These are phyloP conservation scores for Rhododendron ferrugineum DNA, from an alignment of 148 eudicot species.

Conservation along the genomic window DNA sequence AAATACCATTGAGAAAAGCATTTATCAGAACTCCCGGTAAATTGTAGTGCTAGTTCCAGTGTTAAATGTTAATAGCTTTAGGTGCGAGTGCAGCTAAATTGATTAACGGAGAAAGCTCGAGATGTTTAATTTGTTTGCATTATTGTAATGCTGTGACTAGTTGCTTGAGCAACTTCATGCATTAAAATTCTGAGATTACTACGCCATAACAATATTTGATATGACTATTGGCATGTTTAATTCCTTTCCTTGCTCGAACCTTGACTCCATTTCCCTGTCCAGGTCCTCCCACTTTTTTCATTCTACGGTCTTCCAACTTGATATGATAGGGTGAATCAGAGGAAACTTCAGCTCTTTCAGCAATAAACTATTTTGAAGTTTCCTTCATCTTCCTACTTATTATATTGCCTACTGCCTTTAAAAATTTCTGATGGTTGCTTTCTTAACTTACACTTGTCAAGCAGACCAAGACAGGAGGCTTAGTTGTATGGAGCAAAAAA, in stretches of 20 bases:
- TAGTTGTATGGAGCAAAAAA: constrained; percentile 85
- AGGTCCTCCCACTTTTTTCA: not conserved
- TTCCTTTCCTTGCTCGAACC: not conserved
- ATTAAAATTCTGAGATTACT: not conserved
- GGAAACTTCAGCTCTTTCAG: not conserved
- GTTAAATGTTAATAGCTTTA: not conserved
- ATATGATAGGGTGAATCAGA: not conserved
- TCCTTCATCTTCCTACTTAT: not conserved
- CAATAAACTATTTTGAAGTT: not conserved
- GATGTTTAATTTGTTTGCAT: not conserved
- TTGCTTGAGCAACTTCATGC: not conserved
- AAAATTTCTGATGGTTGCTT: not conserved
- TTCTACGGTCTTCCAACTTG: not conserved
- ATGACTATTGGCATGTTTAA: not conserved
- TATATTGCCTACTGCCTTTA: not conserved
- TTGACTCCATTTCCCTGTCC: not conserved
- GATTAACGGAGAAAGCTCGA: not conserved
- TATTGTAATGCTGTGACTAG: not conserved
- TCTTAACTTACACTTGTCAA: constrained; percentile 14
- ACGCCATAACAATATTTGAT: not conserved
- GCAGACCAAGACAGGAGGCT: constrained; percentile 88
- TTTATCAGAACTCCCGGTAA: not conserved
- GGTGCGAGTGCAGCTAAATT: not conserved
- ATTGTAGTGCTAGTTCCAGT: not conserved
- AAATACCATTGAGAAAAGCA: not conserved